Conservation (phyloP, 345 rosid species). For the Firmiana major region DNA sequence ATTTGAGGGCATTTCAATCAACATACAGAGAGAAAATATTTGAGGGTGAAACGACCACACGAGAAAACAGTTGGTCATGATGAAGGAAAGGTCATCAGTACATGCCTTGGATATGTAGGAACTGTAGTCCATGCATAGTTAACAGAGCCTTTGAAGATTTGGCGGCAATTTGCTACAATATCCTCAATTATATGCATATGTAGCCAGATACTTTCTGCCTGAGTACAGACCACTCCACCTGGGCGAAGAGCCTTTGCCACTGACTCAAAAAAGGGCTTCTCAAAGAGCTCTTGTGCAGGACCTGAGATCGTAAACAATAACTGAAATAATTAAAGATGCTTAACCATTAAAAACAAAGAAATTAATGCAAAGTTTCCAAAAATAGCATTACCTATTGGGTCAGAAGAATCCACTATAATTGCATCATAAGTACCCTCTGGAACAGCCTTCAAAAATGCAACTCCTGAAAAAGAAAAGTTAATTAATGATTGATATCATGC, state of each 20-base stretch:
- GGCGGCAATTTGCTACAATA: slow-evolving; percentile 78
- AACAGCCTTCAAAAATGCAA: slow-evolving; percentile 75
- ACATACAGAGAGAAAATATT: neutral
- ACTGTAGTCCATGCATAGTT: slow-evolving; percentile 98
- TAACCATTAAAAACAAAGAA: neutral
- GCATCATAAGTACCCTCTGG: slow-evolving; percentile 88
- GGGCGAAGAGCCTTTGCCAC: slow-evolving; percentile 92
- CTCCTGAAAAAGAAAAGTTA: slow-evolving; percentile 45
- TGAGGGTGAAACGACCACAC: neutral
- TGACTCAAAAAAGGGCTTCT: slow-evolving; percentile 85
- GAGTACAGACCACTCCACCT: slow-evolving; percentile 93
- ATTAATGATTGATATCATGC: neutral
- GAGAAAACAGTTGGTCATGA: neutral
- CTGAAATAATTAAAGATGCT: neutral
- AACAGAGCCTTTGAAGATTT: slow-evolving; percentile 88
- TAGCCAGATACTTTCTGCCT: slow-evolving; percentile 97
- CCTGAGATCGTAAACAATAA: slow-evolving; percentile 36
- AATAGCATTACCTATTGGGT: slow-evolving; percentile 62
- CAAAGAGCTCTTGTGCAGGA: slow-evolving; percentile 94
- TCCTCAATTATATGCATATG: slow-evolving; percentile 97
- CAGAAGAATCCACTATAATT: slow-evolving; percentile 92
- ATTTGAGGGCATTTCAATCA: neutral
- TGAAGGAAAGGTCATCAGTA: neutral
- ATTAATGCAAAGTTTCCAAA: neutral
- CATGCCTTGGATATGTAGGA: slow-evolving; percentile 90